Percentiles rank a stretch among this genome's conserved stretches.
These are phyloP conservation scores for Furcasterigmium sp. DNA, from an alignment of 2,329 filamentous ascomycete species.

Conservation along the genomic window DNA sequence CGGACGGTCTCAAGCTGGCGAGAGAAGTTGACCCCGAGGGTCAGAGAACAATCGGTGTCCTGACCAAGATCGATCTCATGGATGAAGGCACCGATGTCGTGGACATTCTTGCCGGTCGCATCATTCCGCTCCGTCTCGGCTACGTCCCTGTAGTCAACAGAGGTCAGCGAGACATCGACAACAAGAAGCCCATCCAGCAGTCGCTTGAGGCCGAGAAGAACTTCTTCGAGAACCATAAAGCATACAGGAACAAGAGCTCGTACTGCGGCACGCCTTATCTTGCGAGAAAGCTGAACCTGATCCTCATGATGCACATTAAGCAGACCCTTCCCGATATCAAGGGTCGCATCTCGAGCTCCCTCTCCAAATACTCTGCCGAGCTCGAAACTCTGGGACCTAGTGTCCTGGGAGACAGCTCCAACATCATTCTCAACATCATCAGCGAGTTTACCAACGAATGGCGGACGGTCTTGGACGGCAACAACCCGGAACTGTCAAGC, in stretches of 20 bases:
- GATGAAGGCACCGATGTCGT: conserved; percentile 97
- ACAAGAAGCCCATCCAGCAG: conserved; percentile 88
- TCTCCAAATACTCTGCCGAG: conserved; percentile 86
- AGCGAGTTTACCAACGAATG: conserved; percentile 98
- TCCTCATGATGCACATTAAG: conserved; percentile 99
- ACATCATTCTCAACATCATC: conserved; percentile 97
- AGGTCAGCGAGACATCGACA: conserved; percentile 97
- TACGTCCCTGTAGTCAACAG: conserved; percentile 98
- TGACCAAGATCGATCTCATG: conserved; percentile 99
- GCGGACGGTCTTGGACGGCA: conserved; percentile 90
- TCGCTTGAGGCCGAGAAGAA: conserved; percentile 91
- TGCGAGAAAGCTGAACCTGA: conserved; percentile 93
- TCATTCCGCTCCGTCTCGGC: conserved; percentile 89
- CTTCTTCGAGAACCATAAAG: conserved; percentile 98
- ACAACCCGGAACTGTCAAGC: conserved; percentile 93
- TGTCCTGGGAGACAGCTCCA: conserved; percentile 91
- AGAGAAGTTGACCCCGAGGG: conserved; percentile 96
- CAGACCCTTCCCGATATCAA: conserved; percentile 99
- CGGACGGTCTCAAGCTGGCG: conserved; percentile 92
- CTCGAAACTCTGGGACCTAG: conserved; percentile 82
- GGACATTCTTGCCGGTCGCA: conserved; percentile 94
- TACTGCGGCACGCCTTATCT: conserved; percentile 98
- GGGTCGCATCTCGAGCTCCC: conserved; percentile 85
- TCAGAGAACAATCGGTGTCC: conserved; percentile 94
- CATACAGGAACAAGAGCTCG: conserved; percentile 95